phyloP scores from a whole-genome alignment of 176 grass and related monocot species.

The Guadua angustifolia region DNA sequence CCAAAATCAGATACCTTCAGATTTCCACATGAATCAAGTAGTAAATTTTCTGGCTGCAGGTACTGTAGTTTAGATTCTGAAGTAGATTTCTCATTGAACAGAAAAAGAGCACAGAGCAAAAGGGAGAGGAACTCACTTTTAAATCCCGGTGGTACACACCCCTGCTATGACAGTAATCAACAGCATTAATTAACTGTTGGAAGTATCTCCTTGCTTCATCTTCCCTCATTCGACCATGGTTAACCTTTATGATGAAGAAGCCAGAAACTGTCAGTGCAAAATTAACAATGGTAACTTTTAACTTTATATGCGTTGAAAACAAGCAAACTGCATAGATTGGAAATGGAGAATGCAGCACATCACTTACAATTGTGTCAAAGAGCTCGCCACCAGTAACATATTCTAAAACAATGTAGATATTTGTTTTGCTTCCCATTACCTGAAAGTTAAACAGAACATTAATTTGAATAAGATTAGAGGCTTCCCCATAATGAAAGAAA shows the following conservation, averaged over 20 bases:
- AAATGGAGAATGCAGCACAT: neutral
- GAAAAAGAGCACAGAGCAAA: neutral
- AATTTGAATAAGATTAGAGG: slow-evolving; percentile 6
- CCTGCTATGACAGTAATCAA: slow-evolving; percentile 99
- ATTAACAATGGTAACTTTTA: neutral
- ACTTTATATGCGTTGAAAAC: neutral
- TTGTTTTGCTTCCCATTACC: slow-evolving; percentile 99
- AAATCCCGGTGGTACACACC: slow-evolving; percentile 97
- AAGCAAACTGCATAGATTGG: neutral
- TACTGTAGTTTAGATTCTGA: slow-evolving; percentile 34
- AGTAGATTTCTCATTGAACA: slow-evolving; percentile 14
- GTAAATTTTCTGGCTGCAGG: slow-evolving; percentile 87
- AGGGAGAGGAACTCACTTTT: slow-evolving; percentile 57
- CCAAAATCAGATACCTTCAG: slow-evolving; percentile 97
- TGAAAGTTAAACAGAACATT: slow-evolving; percentile 39
- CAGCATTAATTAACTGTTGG: slow-evolving; percentile 94
- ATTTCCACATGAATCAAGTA: slow-evolving; percentile 80
- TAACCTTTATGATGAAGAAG: slow-evolving; percentile 65
- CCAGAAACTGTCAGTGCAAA: neutral
- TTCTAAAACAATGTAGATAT: slow-evolving; percentile 91
- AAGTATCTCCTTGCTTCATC: slow-evolving; percentile 94
- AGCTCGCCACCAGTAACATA: slow-evolving; percentile 88
- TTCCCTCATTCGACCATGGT: slow-evolving; percentile 92
- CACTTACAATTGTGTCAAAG: slow-evolving; percentile 94
- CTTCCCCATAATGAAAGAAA: neutral